Conservation (phyloP, 2,329 filamentous ascomycete genomes). For the Penicillium sclerotigenum region DNA sequence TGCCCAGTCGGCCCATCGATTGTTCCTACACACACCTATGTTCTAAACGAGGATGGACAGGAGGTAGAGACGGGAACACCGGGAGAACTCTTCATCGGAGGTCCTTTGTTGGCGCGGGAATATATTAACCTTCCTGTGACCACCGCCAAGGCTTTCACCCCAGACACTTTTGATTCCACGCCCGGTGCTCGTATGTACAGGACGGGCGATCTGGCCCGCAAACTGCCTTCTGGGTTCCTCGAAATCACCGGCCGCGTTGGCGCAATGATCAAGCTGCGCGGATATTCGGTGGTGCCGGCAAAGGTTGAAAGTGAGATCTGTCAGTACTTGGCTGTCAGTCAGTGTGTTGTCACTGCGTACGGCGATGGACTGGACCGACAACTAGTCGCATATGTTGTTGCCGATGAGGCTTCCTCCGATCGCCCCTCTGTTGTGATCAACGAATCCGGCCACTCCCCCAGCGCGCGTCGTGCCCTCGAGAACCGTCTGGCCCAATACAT, state of each 20-base stretch:
- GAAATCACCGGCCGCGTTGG: conserved; percentile 75
- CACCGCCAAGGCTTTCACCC: conserved; percentile 68
- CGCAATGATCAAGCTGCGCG: conserved; percentile 76
- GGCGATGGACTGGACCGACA: conserved; percentile 74
- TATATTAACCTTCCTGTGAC: conserved; percentile 79
- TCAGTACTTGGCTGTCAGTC: conserved; percentile 65
- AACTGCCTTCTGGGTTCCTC: conserved; percentile 64
- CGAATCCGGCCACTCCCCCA: conserved; percentile 67
- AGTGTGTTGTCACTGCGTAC: conserved; percentile 69
- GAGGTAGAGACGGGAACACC: conserved; percentile 60
- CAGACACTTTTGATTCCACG: conserved; percentile 60
- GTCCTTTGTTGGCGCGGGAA: conserved; percentile 68
- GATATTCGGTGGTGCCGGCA: conserved; percentile 73
- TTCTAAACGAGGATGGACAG: conserved; percentile 67
- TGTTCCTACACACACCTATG: conserved; percentile 66
- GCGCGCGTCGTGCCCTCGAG: conserved; percentile 62
- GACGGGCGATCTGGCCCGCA: conserved; percentile 67
- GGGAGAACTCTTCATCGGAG: conserved; percentile 74
- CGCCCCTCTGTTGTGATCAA: conserved; percentile 65
- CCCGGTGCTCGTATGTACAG: conserved; percentile 68
- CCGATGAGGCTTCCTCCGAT: conserved; percentile 57
- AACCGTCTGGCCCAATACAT: conserved; percentile 74
- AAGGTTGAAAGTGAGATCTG: conserved; percentile 73
- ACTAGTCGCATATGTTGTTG: conserved; percentile 72
- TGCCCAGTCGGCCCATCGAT: conserved; percentile 72